Evolutionary conservation across 225 moss, liverwort and hornwort genomes (phyloP).

Genomic region (Polytrichum formosum): DNA sequence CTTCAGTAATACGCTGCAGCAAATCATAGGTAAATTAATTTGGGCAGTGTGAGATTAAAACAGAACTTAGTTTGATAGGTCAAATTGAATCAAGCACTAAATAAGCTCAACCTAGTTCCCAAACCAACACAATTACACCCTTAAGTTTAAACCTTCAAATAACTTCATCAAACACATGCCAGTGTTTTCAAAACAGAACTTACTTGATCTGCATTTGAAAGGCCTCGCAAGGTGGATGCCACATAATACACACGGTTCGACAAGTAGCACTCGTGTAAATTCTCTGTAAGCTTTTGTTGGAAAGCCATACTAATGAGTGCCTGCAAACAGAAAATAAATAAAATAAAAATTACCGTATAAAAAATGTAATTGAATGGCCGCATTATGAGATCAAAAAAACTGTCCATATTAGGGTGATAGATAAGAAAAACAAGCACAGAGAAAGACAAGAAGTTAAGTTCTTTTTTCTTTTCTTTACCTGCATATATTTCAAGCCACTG

Average conservation of each 20-base stretch:
- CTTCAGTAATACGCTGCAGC: slow-evolving; percentile 58
- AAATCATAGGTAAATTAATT: neutral
- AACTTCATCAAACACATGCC: no score
- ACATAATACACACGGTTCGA: slow-evolving; percentile 59
- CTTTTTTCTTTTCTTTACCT: slow-evolving; percentile 8
- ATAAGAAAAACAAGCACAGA: no score
- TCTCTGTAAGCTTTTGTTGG: slow-evolving; percentile 54
- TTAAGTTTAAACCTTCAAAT: no score
- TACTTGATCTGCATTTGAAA: slow-evolving; percentile 70
- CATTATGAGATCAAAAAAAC: no score
- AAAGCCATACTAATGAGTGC: slow-evolving; percentile 51
- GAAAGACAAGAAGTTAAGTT: no score
- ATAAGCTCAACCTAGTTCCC: no score
- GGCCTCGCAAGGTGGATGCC: slow-evolving; percentile 56
- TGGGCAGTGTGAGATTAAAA: neutral
- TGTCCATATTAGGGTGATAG: no score
- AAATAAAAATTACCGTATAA: no score
- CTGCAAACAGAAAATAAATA: slow-evolving; percentile 25
- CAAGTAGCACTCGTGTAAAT: slow-evolving; percentile 54
- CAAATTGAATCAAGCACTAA: no score
- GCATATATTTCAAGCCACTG: slow-evolving; percentile 54
- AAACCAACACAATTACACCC: no score
- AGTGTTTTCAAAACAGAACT: neutral
- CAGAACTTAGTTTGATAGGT: neutral
- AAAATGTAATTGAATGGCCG: no score